A percentile compares a stretch with the other conserved stretches of the same genome.
Evolutionary conservation across 2,329 filamentous ascomycete genomes (phyloP).

Genomic region (Stagonosporopsis tanaceti): DNA sequence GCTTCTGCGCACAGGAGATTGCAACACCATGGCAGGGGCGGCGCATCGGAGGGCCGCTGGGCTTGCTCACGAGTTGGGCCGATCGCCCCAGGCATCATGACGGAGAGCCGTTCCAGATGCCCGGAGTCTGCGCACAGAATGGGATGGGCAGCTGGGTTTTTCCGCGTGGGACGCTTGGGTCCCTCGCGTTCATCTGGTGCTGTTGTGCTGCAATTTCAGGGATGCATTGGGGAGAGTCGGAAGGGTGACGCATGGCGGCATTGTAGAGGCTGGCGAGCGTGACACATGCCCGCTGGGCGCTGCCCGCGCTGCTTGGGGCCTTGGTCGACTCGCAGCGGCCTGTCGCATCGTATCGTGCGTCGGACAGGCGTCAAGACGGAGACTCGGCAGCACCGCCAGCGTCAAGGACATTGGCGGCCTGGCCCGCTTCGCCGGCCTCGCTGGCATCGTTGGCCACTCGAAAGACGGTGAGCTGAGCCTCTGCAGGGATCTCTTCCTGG

Average conservation of each 20-base stretch:
- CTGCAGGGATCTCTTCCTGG: conserved; percentile 22
- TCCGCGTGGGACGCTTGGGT: conserved; percentile 14
- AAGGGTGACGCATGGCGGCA: neutral
- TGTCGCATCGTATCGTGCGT: neutral
- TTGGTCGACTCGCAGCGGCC: neutral
- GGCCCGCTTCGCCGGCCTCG: conserved; percentile 4
- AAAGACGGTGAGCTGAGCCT: conserved; percentile 32
- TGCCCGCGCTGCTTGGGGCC: neutral
- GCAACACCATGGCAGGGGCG: conserved; percentile 7
- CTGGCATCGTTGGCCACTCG: conserved; percentile 24
- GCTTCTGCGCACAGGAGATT: conserved; percentile 13
- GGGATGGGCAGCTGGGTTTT: conserved; percentile 15
- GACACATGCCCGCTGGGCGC: neutral
- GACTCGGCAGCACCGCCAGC: conserved; percentile 19
- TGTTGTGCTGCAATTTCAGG: conserved; percentile 19
- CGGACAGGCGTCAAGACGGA: conserved; percentile 12
- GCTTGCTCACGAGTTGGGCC: conserved; percentile 9
- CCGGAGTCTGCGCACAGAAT: conserved; percentile 17
- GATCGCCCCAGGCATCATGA: conserved; percentile 19
- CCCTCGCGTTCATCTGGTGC: conserved; percentile 15
- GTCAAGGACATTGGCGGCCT: conserved; percentile 21
- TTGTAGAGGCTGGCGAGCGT: neutral
- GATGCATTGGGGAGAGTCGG: neutral
- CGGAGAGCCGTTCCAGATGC: conserved; percentile 17
- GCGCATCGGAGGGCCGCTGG: conserved; percentile 17